Evolutionary conservation across 257 asterid genomes (phyloP), one percentile per base, ranked within the genome.

Genomic region (Dorcoceras hygrometricum): DNA sequence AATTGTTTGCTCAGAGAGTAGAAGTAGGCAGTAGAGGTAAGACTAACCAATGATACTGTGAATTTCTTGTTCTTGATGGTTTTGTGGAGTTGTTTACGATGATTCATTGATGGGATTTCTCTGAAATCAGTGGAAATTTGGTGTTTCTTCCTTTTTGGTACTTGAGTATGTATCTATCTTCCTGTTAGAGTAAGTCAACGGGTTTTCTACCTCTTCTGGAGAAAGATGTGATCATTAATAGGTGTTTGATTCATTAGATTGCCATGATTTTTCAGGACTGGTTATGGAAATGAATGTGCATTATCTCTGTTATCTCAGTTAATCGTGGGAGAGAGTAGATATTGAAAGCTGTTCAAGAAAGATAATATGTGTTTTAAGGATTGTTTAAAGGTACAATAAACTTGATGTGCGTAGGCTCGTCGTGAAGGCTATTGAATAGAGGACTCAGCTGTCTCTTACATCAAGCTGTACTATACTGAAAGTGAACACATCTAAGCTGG

Each of bases 21-120:
- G 50, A 11, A 39, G n/a, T 11, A 8, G n/a, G 50, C 14, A 43
- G 50, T 51, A 70, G 63, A 53, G 62, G 46, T 36, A 36, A 57
- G 55, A 51, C 12, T 5, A 23, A 59, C 29, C 19, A 29, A 3
- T 20, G 50, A 23, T 20, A 67, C 80, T 84, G 88, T 70, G 78
- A 79, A 48, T 80, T 68, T 75, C 85, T 11, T 22, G 24, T 55
- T 34, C 0, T 27, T 43, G 8, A 28, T 53, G 68, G 18, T 32
- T 28, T 51, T 39, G 10, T 31, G 36, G 7, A 6, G 36, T 31
- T 31, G 36, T 31, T 10, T 34, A 1, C 5, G 46, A 34, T 34
- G 46, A 34, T 34, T 34, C 46, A 34, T 3, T 34, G 46, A 34
- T 34, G 4, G 46, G 46, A 1, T 34, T 12, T 39, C 50, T 39